phyloP scores from a whole-genome alignment of 257 asterid genomes.

The Voacanga thouarsii region DNA sequence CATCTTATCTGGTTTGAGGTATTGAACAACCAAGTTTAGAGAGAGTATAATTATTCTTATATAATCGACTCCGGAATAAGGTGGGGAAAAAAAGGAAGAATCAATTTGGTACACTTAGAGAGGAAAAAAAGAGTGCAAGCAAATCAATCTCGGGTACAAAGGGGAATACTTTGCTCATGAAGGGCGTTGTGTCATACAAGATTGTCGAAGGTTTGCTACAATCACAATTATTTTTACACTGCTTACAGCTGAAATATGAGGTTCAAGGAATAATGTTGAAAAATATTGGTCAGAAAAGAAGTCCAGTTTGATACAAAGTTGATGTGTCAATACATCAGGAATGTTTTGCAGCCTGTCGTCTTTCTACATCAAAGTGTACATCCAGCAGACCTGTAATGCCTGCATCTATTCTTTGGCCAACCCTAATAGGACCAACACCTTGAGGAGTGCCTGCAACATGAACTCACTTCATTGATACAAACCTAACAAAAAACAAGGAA shows the following conservation, averaged over 20 bases:
- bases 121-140: not conserved
- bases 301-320: not conserved
- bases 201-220: not conserved
- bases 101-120: not conserved
- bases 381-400: constrained; percentile 83
- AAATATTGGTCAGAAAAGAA: not conserved
- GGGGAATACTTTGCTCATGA: not conserved
- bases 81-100: not conserved
- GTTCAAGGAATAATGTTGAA: not conserved
- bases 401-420: constrained; percentile 85
- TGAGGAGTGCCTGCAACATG: constrained; percentile 76
- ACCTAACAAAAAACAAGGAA: not conserved
- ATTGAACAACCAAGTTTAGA: not conserved
- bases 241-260: no score
- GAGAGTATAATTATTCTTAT: not conserved
- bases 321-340: not conserved
- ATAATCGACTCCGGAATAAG: not conserved
- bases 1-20: not conserved
- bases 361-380: constrained; percentile 65
- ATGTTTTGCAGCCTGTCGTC: constrained; percentile 29
- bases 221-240: not conserved
- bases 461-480: not conserved
- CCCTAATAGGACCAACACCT: constrained; percentile 86
- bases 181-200: not conserved
- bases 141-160: not conserved